These are phyloP conservation scores for Claviceps sp. DNA, from an alignment of 2,329 filamentous ascomycete genomes.

Conservation along the genomic window DNA sequence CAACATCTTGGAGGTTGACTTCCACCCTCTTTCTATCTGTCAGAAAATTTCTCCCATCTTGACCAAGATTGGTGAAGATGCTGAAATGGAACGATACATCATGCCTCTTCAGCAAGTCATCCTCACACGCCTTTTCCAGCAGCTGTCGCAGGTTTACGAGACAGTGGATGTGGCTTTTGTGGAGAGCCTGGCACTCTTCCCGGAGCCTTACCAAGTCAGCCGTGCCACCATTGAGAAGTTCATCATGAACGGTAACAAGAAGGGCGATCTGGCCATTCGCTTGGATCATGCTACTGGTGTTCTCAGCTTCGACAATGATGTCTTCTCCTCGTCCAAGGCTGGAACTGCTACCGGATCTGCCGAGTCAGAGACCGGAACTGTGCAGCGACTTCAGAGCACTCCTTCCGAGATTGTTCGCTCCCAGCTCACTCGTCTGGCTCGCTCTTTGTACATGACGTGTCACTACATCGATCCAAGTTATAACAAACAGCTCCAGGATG, in stretches of 20 bases:
- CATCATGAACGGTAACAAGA: conserved; percentile 99
- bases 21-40: conserved; percentile 97
- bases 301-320: conserved; percentile 92
- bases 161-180: conserved; percentile 92
- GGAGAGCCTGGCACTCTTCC: conserved; percentile 86
- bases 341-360: conserved; percentile 74
- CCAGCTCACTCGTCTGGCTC: conserved; percentile 82
- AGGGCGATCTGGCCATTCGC: conserved; percentile 91
- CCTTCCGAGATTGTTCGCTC: conserved; percentile 95
- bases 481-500: conserved; percentile 66
- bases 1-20: conserved; percentile 98
- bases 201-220: conserved; percentile 87
- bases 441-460: conserved; percentile 82
- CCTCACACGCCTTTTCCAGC: conserved; percentile 94
- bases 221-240: conserved; percentile 95
- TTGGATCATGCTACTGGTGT: conserved; percentile 93
- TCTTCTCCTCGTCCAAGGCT: conserved; percentile 94
- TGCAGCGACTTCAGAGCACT: conserved; percentile 93
- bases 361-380: conserved; percentile 68
- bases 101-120: conserved; percentile 95
- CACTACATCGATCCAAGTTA: conserved; percentile 90
- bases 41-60: conserved; percentile 97
- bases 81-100: conserved; percentile 96
- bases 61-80: conserved; percentile 79
- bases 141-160: conserved; percentile 97